Evolutionary conservation across 495 filamentous ascomycete genomes (phyloP), one percentile per base, ranked within the genome.

Genomic region (Penicillium longicatenatum): DNA sequence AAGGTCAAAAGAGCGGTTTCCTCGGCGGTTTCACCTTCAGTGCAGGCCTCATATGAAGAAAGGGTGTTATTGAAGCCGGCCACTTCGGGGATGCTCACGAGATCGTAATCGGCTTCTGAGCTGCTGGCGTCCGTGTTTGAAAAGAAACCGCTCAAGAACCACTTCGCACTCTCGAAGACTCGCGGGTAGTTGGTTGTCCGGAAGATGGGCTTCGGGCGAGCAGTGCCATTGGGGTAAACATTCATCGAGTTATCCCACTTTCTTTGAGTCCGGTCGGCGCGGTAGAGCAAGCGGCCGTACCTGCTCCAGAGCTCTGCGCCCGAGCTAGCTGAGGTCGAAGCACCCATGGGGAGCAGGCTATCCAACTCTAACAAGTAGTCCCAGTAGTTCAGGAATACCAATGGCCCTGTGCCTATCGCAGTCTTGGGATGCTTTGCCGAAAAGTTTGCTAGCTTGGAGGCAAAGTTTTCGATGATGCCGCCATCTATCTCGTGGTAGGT

Each of bases 241-340:
- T 75, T 76, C 55, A 76, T 46, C 26, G 68, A 72, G 9, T 69
- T 57, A 55, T 80, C 73, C 68, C 79, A 85, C 3, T 64, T 53
- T 0, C 75, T 58, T 30, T 78, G 67, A 10, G 71, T 76, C 17
- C 60, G 33, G 3, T 67, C 63, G 9, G 81, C 78, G 29, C 75
- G 77, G 59, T 78, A 83, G 17, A 84, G 58, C 9, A 73, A 66
- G 26, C 81, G 71, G 4, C 81, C 81, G 50, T 85, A 85, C n/a
- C 73, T 62, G 51, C 75, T 78, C 82, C 81, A 83, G 58, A 82
- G 79, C 16, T 64, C 50, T 0, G 78, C 78, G 14, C 82, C 81
- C 11, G 80, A 63, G 30, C 69, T 67, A 26, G 78, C 79, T 58
- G 83, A 81, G 2, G 79, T 82, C 12, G 71, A 64, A 2, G 80